These are phyloP conservation scores for Yamadazyma triangularis DNA, from an alignment of 1,139 yeast genomes.

Conservation along the genomic window DNA sequence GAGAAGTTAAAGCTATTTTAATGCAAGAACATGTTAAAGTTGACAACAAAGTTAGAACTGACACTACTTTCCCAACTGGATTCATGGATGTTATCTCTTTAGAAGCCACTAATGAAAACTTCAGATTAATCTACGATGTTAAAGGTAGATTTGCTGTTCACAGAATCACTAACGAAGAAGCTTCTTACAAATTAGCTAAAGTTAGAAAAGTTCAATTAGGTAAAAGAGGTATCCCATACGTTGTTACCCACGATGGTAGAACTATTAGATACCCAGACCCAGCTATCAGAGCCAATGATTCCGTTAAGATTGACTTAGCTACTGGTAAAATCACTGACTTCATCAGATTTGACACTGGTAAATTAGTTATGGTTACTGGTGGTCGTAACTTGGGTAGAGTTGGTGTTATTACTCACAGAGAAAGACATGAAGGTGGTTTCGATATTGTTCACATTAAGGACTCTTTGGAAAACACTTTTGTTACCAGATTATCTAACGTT, in stretches of 20 bases:
- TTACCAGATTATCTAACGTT: constrained; percentile 95
- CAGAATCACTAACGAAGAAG: constrained; percentile 99
- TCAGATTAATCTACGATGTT: constrained; percentile 96
- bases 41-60: constrained; percentile 99
- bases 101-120: constrained; percentile 98
- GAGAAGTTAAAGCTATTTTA: constrained; percentile 98
- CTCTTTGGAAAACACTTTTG: constrained; percentile 94
- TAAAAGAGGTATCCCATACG: constrained; percentile 96
- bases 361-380: constrained; percentile 95
- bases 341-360: constrained; percentile 94
- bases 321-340: constrained; percentile 90
- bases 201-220: constrained; percentile 97
- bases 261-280: constrained; percentile 99
- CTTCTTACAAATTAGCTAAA: constrained; percentile 95
- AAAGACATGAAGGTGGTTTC: constrained; percentile 99
- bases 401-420: constrained; percentile 97
- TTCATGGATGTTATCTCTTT: constrained; percentile 97
- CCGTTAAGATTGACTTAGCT: constrained; percentile 93
- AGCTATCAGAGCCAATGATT: constrained; percentile 90
- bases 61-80: constrained; percentile 97
- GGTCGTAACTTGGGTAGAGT: constrained; percentile 99
- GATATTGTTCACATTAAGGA: constrained; percentile 99
- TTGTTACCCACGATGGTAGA: constrained; percentile 99
- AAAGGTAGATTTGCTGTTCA: constrained; percentile 99
- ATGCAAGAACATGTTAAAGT: constrained; percentile 99